Percentiles rank a stretch among this genome's conserved stretches.
These are phyloP conservation scores for Psilocybe cyanescens DNA, from an alignment of 768 basidiomycete species.

Conservation along the genomic window DNA sequence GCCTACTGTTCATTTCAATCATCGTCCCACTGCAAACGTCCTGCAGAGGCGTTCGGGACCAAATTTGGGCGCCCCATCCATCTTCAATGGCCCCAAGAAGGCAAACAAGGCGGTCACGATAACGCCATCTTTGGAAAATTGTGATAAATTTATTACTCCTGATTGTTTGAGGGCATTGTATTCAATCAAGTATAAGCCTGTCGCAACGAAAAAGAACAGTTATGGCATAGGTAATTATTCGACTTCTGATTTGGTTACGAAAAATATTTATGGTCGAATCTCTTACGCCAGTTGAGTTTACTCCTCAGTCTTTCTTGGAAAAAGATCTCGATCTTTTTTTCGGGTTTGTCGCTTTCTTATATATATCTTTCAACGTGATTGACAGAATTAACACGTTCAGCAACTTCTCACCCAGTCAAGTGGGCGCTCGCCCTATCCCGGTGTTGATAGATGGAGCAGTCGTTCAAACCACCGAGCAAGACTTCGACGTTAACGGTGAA, in stretches of 20 bases:
- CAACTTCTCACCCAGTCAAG: slow-evolving; percentile 40
- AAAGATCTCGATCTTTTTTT: slow-evolving; percentile 51
- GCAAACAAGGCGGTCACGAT: slow-evolving; percentile 20
- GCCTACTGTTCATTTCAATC: slow-evolving; percentile 47
- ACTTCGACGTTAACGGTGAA: slow-evolving; percentile 56
- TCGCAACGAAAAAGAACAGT: slow-evolving; percentile 37
- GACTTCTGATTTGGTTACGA: slow-evolving; percentile 11
- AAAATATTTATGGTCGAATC: slow-evolving; percentile 10
- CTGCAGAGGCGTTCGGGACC: slow-evolving; percentile 16
- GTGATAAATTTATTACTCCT: slow-evolving; percentile 40
- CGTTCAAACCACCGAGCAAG: slow-evolving; percentile 42
- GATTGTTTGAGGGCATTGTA: slow-evolving; percentile 45
- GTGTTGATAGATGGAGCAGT: slow-evolving; percentile 37
- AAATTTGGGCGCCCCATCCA: slow-evolving; percentile 17
- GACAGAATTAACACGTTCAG: slow-evolving; percentile 10
- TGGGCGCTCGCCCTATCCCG: slow-evolving; percentile 36
- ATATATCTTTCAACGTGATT: slow-evolving; percentile 17
- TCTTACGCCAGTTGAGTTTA: slow-evolving; percentile 46
- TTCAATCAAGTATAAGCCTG: slow-evolving; percentile 35
- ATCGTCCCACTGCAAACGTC: slow-evolving; percentile 25
- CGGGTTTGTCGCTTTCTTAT: slow-evolving; percentile 22
- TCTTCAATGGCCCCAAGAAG: slow-evolving; percentile 25
- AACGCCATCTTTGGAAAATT: slow-evolving; percentile 26
- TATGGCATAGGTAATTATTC: slow-evolving; percentile 38
- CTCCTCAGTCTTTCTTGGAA: slow-evolving; percentile 49